Percentiles rank a stretch among this genome's conserved stretches.
phyloP scores from a whole-genome alignment of 805 yeast species.

The Phaffomyces thermotolerans region DNA sequence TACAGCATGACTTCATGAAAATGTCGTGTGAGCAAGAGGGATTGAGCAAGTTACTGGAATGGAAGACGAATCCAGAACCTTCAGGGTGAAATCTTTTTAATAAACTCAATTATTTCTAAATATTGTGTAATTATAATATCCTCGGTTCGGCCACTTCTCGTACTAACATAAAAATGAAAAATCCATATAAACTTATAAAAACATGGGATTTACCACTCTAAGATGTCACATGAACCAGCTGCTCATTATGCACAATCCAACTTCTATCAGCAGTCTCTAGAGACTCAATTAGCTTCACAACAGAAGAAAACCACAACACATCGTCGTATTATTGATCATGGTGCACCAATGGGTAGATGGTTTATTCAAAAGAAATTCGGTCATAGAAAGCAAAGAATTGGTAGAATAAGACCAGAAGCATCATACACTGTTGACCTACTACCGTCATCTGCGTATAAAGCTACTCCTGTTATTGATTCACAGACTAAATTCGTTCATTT shows the following conservation, averaged over 20 bases:
- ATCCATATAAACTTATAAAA: no score
- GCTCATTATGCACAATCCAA: not conserved
- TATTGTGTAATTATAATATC: not conserved
- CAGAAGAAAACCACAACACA: slow-evolving; percentile 43
- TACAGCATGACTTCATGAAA: slow-evolving; percentile 66
- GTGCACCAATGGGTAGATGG: slow-evolving; percentile 66
- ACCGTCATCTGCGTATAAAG: slow-evolving; percentile 56
- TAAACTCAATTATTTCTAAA: no score
- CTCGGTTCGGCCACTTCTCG: not conserved
- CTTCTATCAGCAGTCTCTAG: slow-evolving; percentile 20
- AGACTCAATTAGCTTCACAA: slow-evolving; percentile 29
- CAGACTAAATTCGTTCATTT: slow-evolving; percentile 83
- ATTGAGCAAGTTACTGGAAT: slow-evolving; percentile 52
- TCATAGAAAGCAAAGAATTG: slow-evolving; percentile 35
- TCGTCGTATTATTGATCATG: slow-evolving; percentile 72
- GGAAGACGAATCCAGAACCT: slow-evolving; percentile 25
- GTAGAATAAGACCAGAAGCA: slow-evolving; percentile 60
- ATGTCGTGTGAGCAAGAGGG: slow-evolving; percentile 55
- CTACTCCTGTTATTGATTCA: slow-evolving; percentile 50
- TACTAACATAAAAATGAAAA: not conserved
- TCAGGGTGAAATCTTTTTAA: not conserved
- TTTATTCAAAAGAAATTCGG: slow-evolving; percentile 39
- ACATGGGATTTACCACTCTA: no score
- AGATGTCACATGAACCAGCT: not conserved
- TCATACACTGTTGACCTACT: slow-evolving; percentile 55